Evolutionary conservation across 2,329 filamentous ascomycete genomes (phyloP), one percentile per base, ranked within the genome.

Genomic region (Diaporthe sp.): DNA sequence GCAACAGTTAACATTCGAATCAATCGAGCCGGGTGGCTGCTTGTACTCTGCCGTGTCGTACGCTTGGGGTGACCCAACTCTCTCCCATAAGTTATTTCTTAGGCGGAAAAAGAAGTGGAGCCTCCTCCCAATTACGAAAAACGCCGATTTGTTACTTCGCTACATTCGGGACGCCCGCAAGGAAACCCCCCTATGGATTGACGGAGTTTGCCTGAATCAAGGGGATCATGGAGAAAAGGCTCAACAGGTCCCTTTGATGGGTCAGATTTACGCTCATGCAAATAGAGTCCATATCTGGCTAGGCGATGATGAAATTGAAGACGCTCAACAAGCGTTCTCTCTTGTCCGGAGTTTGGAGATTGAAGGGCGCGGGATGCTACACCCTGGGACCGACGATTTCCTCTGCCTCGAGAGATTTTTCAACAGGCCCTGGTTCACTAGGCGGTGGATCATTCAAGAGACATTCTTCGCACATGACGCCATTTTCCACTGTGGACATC

Each of bases 221-320:
- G 10, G 1, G 4, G 42, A 67, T 10, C 25, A 34, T 2, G 4
- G 2, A 13, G 25, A 67, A 31, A 34, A 34, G 44, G 42, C 37
- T 15, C 9, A 37, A 4, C 44, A 67, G 2, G 8, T 67, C n/a
- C 61, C 61, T 13, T 17, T 67, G 19, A 67, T 67, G 61, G n/a
- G 28, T 17, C 61, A 34, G 10, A 67, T 67, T n/a, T 67, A 67
- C 44, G 28, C 9, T 5, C 2, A n/a, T 51, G 61, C 61, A 8
- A 49, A 37, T 0, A 22, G 17, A n/a, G 61, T 67, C 17, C 61
- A 67, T 34, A 51, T 67, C 42, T 67, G 61, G 61, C 42, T 67
- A 3, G 61, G 61, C 0, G 42, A n/a, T 8, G 44, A 67, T 10
- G 42, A 49, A 15, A 15, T 15, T 10, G 28, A 34, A 13, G 25